phyloP scores from a whole-genome alignment of 108 stramenopile species.

The Cyclostephanos tholiformis region DNA sequence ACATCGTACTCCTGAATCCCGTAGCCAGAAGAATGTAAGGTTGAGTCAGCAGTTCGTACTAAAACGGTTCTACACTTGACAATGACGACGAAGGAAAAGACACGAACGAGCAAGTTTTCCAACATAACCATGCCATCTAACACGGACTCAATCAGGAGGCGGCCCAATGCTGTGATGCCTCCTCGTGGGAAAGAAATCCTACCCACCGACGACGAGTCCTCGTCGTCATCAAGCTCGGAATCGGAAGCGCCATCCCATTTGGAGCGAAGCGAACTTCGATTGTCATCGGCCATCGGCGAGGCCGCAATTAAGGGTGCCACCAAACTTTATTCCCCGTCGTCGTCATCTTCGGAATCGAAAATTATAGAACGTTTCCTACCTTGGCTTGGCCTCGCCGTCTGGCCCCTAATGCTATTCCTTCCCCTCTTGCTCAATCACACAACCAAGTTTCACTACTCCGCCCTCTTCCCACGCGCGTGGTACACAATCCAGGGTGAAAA shows the following conservation, averaged over 20 bases:
- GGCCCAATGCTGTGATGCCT: neutral
- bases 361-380: conserved; percentile 37
- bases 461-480: conserved; percentile 68
- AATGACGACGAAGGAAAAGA: too few relatives aligned
- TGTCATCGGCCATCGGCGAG: neutral
- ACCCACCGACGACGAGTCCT: conserved; percentile 2
- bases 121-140: neutral
- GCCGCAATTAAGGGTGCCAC: neutral
- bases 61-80: too few relatives aligned
- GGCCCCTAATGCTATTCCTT: conserved; percentile 77
- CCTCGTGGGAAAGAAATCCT: neutral
- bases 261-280: neutral
- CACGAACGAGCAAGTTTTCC: too few relatives aligned
- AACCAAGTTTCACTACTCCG: conserved; percentile 47
- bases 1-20: too few relatives aligned
- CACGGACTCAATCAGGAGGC: neutral
- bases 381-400: conserved; percentile 69
- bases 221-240: neutral
- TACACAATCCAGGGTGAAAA: conserved; percentile 30
- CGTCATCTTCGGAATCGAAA: neutral
- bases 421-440: conserved; percentile 61
- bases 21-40: too few relatives aligned
- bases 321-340: neutral
- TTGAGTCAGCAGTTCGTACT: too few relatives aligned
- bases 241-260: neutral